Evolutionary conservation across 2,329 filamentous ascomycete species (phyloP).

Genomic region (Alternaria angustiovoidea): DNA sequence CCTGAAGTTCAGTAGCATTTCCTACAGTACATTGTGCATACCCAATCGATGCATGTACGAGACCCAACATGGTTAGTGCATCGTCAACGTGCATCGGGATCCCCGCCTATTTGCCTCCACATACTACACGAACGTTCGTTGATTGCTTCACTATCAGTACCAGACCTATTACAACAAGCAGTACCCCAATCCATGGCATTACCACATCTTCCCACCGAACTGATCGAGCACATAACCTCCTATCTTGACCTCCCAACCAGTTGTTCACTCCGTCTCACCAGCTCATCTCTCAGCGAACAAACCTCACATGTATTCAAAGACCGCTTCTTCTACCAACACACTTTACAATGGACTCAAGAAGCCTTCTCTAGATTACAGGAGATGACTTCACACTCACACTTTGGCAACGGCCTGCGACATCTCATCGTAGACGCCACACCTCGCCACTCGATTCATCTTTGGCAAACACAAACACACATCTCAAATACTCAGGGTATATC

Average conservation of each 20-base stretch:
- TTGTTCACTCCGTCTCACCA: constrained; percentile 31
- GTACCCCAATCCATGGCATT: constrained; percentile 17
- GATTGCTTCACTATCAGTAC: not conserved
- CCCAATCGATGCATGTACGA: constrained; percentile 4
- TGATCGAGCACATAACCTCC: constrained; percentile 30
- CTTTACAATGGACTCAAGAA: constrained; percentile 27
- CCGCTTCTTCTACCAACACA: constrained; percentile 33
- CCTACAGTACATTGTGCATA: not conserved
- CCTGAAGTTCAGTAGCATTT: not conserved
- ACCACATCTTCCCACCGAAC: constrained; percentile 30
- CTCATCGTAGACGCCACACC: constrained; percentile 42
- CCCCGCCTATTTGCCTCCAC: constrained; percentile 10
- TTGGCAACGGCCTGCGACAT: constrained; percentile 25
- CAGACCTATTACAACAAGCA: not conserved
- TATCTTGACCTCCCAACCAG: constrained; percentile 28
- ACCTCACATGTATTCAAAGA: constrained; percentile 28
- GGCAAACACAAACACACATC: constrained; percentile 26
- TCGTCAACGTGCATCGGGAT: constrained; percentile 4
- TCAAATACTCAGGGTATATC: constrained; percentile 14
- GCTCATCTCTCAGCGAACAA: constrained; percentile 23
- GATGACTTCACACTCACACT: constrained; percentile 24
- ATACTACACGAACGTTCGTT: not conserved
- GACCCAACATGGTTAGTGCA: constrained; percentile 10
- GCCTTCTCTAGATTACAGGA: constrained; percentile 24
- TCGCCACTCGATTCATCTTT: constrained; percentile 29